phyloP scores from a whole-genome alignment of 306 rosid species.

The Vigna angularis region DNA sequence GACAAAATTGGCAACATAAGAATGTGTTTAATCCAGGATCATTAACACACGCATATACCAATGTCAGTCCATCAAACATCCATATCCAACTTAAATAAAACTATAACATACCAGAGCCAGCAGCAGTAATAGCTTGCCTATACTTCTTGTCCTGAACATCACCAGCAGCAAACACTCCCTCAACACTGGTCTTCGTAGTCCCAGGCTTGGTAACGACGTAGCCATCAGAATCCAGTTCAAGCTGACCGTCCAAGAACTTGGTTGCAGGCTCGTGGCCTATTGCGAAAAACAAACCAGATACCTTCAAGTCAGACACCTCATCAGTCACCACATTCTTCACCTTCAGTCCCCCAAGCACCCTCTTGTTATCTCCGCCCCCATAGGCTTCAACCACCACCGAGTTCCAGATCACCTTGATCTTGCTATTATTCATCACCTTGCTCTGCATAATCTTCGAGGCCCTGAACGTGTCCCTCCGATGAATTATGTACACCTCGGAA shows the following conservation, averaged over 20 bases:
- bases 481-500: slow-evolving; percentile 74
- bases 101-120: slow-evolving; percentile 65
- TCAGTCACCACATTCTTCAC: slow-evolving; percentile 64
- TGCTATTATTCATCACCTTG: slow-evolving; percentile 64
- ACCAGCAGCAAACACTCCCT: slow-evolving; percentile 91
- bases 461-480: slow-evolving; percentile 72
- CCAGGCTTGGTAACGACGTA: slow-evolving; percentile 72
- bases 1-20: neutral
- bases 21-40: slow-evolving; percentile 12
- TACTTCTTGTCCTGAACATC: slow-evolving; percentile 97
- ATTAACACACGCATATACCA: neutral
- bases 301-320: slow-evolving; percentile 70
- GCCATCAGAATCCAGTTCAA: slow-evolving; percentile 72
- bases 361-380: slow-evolving; percentile 49
- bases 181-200: slow-evolving; percentile 67
- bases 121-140: slow-evolving; percentile 94
- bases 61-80: neutral
- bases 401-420: slow-evolving; percentile 75
- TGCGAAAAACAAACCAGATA: slow-evolving; percentile 78
- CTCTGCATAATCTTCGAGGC: slow-evolving; percentile 92
- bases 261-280: slow-evolving; percentile 93
- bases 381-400: slow-evolving; percentile 73
- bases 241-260: slow-evolving; percentile 78
- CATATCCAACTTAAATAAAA: neutral
- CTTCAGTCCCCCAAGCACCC: slow-evolving; percentile 71